Evolutionary conservation across 73 alveolate species (phyloP).

Genomic region (Tetrahymena elliotti): DNA sequence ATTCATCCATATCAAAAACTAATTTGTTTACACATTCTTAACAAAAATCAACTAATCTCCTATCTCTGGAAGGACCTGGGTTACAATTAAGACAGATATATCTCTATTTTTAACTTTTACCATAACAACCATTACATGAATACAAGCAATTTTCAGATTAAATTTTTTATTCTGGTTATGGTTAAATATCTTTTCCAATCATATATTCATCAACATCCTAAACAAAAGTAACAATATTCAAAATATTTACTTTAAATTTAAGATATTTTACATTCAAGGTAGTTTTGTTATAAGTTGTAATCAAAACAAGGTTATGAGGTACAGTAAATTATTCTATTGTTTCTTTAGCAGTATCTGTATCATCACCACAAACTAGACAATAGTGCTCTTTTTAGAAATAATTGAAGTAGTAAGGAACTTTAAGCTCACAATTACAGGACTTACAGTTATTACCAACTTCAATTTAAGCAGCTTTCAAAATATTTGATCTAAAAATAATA

Average conservation of each 20-base stretch:
- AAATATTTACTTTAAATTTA: background rate
- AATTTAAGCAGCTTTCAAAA: background rate
- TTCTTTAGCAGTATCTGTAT: background rate
- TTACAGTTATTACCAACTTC: background rate
- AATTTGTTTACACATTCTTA: background rate
- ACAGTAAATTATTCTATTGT: background rate
- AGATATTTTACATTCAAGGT: background rate
- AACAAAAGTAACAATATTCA: background rate
- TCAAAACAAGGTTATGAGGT: background rate
- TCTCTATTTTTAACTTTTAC: background rate
- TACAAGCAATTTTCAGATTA: background rate
- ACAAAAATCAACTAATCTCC: background rate
- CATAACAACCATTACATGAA: background rate
- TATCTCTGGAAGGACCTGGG: background rate
- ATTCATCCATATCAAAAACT: background rate
- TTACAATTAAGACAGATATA: background rate
- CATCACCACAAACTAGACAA: background rate
- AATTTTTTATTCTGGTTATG: background rate
- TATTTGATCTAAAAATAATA: background rate
- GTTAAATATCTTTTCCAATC: background rate
- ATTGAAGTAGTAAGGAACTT: background rate
- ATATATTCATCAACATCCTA: background rate
- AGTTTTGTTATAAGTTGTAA: background rate
- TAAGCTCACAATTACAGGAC: background rate
- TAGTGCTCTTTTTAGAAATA: background rate